Base-by-base conservation (phyloP, 345 rosid species). In the Hibiscus mutabilis region DNA sequence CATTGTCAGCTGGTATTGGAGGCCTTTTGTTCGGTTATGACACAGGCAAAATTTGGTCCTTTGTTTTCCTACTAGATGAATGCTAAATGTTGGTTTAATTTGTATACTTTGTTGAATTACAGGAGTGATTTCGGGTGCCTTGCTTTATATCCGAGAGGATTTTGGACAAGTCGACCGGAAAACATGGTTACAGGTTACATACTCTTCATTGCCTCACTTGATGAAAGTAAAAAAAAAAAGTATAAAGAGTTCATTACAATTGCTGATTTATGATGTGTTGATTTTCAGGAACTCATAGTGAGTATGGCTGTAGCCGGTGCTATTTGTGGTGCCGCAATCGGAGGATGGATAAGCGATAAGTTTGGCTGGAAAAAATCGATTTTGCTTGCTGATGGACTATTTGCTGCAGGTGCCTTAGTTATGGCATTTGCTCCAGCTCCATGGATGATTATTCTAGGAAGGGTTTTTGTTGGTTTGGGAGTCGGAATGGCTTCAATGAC, bases 401-500 rank as follows among this genome's bases (percentile, higher is more conserved):
- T 94, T 84, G 68, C 90, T 27, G 0, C 83, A 0, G 98, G 97
- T 0, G 90, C 97, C 0, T 0, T 87, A 0, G 75, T 87, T 13
- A 94, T 94, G 98, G 95, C 91, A 0, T 3, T 67, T 14, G 88
- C 98, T 74, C 91, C 86, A 0, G 84, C 76, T 53, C 95, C 93
- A 0, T 80, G 84, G 86, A 74, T 94, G 27, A 82, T 91, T 55
- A 82, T 94, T 55, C 0, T 90, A 0, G 98, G 97, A 11, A 85
- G 97, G 66, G 22, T 88, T 73, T 81, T 91, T 1, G 95, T 91
- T 6, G 98, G 98, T 1, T 72, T 94, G 0, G 98, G 98, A 1
- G 96, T 91, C 6, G 96, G 97, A 40, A 89, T 87, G 93, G 97
- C 95, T 55, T 94, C 98, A 52, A 91, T 94, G 97, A 89, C 95